Percentiles rank a stretch among this genome's conserved stretches.
These are phyloP conservation scores for Dioscorea zingiberensis DNA, from an alignment of 106 monocot species.

Conservation along the genomic window DNA sequence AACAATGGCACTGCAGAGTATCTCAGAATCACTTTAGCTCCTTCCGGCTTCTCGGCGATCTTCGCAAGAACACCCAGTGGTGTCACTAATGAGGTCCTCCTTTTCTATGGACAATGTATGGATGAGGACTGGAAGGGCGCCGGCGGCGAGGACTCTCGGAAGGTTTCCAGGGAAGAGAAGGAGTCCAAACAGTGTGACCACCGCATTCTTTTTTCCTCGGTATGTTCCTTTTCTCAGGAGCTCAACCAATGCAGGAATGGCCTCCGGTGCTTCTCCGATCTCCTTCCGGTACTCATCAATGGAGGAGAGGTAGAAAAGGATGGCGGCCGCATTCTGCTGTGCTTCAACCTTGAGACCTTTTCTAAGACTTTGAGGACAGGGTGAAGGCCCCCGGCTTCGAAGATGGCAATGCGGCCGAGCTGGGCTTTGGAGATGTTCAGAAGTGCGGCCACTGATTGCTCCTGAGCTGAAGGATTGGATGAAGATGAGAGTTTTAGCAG, in stretches of 20 bases:
- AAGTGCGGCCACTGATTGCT: constrained; percentile 46
- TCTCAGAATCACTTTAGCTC: constrained; percentile 30
- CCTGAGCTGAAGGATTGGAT: constrained; percentile 45
- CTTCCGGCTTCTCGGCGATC: constrained; percentile 47
- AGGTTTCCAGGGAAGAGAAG: constrained; percentile 40
- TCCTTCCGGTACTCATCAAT: constrained; percentile 37
- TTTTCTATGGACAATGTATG: constrained; percentile 33
- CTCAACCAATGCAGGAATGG: constrained; percentile 50
- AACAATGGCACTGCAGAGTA: constrained; percentile 17
- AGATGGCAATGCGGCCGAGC: constrained; percentile 43
- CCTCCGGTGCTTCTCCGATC: constrained; percentile 50
- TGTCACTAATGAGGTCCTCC: constrained; percentile 49
- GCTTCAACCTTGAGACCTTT: constrained; percentile 31
- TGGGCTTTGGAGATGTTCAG: constrained; percentile 64
- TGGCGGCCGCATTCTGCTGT: constrained; percentile 61
- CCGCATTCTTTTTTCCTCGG: constrained; percentile 65
- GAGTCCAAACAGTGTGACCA: constrained; percentile 44
- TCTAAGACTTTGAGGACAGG: constrained; percentile 33
- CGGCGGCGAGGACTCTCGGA: constrained; percentile 31
- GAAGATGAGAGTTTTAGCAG: constrained; percentile 56
- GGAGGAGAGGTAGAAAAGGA: constrained; percentile 71
- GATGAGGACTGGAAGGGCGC: constrained; percentile 22
- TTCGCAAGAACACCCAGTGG: constrained; percentile 46
- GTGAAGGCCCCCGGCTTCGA: constrained; percentile 34
- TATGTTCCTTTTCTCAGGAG: constrained; percentile 37